Base-by-base conservation (phyloP, 2,329 filamentous ascomycete genomes). In the Cladosporium sp. region DNA sequence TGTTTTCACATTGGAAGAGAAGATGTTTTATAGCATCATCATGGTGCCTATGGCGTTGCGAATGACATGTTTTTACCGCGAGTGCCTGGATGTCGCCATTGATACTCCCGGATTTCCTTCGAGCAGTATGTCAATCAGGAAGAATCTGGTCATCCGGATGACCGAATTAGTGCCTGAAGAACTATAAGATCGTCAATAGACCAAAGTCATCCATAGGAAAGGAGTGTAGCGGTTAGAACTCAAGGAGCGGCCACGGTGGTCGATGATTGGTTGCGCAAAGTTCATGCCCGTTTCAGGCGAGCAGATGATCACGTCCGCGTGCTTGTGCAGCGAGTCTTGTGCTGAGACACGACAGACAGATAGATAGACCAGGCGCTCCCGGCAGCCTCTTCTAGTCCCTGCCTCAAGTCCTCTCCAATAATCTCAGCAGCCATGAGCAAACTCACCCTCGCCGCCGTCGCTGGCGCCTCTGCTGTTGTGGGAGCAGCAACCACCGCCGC, bases 401-500 rank as follows among this genome's bases (percentile, higher is more conserved):
- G 50, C 57, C 49, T 46, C 61, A 14, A 16, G 2, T 1, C 16
- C 61, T 56, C 50, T 53, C 35, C 14, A 14, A 53, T 7, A 23
- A 55, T 33, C 10, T 21, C 53, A 59, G 11, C 28, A 26, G 14
- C 11, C 66, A 84, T 84, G 82, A 83, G 81, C 18, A 84, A 84
- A 72, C 76, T 81, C 70, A 83, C 81, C 18, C 73, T 84, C 64
- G 82, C 80, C 26, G 74, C 83, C 67, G 79, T 83, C 59, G 82
- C 81, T 21, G 82, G 80, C 46, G 79, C 80, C 55, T 77, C 80
- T 66, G 82, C 82, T 37, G 81, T 79, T 29, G 78, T 80, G 16
- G 82, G 82, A 50, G 81, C 82, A 67, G 81, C 80, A 70, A 79
- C 79, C 37, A 83, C 81, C 50, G 82, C 81, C 64, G 81, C 78